Base-by-base conservation (phyloP, 192 early-diverging fungal genomes). In the Entophlyctis helioformis region DNA sequence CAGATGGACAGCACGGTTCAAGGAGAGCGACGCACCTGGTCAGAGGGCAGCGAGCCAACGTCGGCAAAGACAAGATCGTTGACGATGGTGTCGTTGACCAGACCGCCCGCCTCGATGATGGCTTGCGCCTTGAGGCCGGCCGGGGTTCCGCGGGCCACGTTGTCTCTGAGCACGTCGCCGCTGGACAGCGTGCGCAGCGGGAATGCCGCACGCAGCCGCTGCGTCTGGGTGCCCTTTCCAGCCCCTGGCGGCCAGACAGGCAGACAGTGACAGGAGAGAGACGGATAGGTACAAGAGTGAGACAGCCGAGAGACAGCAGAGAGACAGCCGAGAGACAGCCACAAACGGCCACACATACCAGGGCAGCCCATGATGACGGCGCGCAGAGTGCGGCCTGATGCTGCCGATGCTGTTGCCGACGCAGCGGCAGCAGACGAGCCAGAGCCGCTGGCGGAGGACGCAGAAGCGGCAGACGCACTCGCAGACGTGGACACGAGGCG, bases 161-260 rank as follows among this genome's bases (percentile, higher is more conserved):
- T 85, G 50, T 73, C 71, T 18, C 94, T 80, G 39, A 97, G 68
- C 3, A 93, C 54, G 50, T 97, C 86, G 27, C 89, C 89, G 55
- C 78, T 87, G n/a, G 88, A 89, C 26, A 97, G 68, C 16, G 68
- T 38, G 15, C 83, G 13, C 11, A 56, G 68, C 29, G 65, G 70
- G 64, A 83, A 91, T 56, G 74, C 66, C 42, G 74, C 50, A 31
- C 74, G 57, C 20, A 95, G 72, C 35, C 83, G 76, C 48, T 60
- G 69, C 9, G 89, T 86, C 58, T 92, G 89, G 22, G 94, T 97
- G 31, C 91, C 94, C 64, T 94, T 88, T 16, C 87, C 88, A 32
- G 33, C n/a, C n/a, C n/a, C n/a, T n/a, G n/a, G n/a, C n/a, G n/a
- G n/a, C n/a, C n/a, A n/a, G n/a, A n/a, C n/a, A n/a, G 29, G 29